Evolutionary conservation across 495 filamentous ascomycete species (phyloP), one percentile per base, ranked within the genome.

Genomic region (Gamarada debralockiae): DNA sequence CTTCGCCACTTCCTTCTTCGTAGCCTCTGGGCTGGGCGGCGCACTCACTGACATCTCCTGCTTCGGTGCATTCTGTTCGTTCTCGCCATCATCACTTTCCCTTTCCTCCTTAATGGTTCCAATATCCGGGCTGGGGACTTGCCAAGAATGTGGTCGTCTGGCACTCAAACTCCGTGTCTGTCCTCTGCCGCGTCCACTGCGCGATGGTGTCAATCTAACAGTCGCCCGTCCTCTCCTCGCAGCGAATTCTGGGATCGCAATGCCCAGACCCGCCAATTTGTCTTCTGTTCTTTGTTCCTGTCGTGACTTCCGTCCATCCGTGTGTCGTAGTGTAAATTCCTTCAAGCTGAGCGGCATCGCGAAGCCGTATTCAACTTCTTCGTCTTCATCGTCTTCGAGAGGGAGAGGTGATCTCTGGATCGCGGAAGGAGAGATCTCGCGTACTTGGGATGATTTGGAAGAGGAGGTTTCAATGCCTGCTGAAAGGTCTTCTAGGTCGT

Each of bases 401-500:
- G 38, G 53, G 29, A 48, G 47, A 3, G 10, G 40, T 2, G 20
- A 37, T 10, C 57, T 50, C 27, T 63, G 58, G 0, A 64, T 36
- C 5, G 45, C 39, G 4, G 56, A 59, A 0, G 62, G 62, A 0
- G 59, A 62, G 33, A 65, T 39, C 40, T 59, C 56, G 23, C 62
- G 51, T 13, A 65, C 55, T 33, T 29, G 24, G 0, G 48, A 27
- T 9, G 58, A 41, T 31, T 50, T 38, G 4, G 36, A 23, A 3
- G 52, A 36, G 5, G 56, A 58, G 5, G 54, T 55, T 43, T 65
- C 62, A 25, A 65, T 65, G 10, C 62, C 62, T 18, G 62, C 62
- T 13, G 53, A 51, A 2, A 65, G 59, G 29, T 65, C 62, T 31
- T 55, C 53, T 13, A 46, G 50, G 27, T 58, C 50, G 20, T 58